Percentiles rank a stretch among this genome's conserved stretches.
Evolutionary conservation across 495 filamentous ascomycete genomes (phyloP).

Genomic region (Neurospora sp.): DNA sequence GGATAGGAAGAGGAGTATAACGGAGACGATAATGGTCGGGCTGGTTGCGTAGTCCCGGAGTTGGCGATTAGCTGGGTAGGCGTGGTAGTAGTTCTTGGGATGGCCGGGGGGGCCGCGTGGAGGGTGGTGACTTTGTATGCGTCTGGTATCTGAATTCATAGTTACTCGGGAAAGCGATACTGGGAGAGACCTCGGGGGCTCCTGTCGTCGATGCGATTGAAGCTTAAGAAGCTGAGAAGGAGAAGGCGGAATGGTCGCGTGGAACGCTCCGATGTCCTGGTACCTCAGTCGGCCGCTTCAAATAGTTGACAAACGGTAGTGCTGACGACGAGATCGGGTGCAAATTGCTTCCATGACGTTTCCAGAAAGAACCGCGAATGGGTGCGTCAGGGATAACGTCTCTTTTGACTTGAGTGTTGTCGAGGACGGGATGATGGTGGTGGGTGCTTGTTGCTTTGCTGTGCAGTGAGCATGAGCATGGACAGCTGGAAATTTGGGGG

Average conservation of each 20-base stretch:
- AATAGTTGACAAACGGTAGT: background rate
- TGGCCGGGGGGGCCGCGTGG: slow-evolving; percentile 10
- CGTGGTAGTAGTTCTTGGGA: slow-evolving; percentile 7
- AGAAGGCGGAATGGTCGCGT: background rate
- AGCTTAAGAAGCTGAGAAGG: background rate
- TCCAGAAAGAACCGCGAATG: background rate
- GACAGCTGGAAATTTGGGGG: background rate
- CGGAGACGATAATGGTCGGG: slow-evolving; percentile 26
- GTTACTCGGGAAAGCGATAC: background rate
- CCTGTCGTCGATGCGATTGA: background rate
- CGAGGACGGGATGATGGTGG: background rate
- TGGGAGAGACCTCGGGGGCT: background rate
- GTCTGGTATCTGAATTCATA: slow-evolving; percentile 20
- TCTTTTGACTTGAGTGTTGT: background rate
- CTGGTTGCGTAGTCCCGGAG: slow-evolving; percentile 22
- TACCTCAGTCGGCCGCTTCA: background rate
- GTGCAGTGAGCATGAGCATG: background rate
- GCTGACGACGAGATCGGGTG: background rate
- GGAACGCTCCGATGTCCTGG: background rate
- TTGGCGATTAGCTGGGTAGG: slow-evolving; percentile 9
- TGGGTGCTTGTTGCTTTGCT: background rate
- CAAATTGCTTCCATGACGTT: background rate
- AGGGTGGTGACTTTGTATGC: slow-evolving; percentile 16
- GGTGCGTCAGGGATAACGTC: background rate
- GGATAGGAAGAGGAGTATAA: slow-evolving; percentile 29